A percentile compares a stretch with the other conserved stretches of the same genome.
phyloP scores from a whole-genome alignment of 2,329 filamentous ascomycete species.

The Epichloe coenophiala region DNA sequence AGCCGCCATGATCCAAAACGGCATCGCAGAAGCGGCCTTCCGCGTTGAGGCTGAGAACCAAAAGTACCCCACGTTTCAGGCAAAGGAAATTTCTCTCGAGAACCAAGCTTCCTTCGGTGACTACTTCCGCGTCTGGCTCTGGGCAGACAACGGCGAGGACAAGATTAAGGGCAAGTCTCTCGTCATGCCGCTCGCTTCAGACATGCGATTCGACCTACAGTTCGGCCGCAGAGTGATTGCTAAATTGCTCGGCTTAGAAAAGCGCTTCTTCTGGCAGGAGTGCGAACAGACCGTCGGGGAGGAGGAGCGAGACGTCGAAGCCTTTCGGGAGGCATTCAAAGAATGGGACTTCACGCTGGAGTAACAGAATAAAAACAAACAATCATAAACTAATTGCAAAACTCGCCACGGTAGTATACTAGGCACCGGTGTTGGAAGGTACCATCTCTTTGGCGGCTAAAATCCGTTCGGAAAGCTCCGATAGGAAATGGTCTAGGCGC shows the following conservation, averaged over 20 bases:
- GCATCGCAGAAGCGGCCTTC: slow-evolving; percentile 78
- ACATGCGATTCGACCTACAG: slow-evolving; percentile 74
- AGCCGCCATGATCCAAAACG: slow-evolving; percentile 50
- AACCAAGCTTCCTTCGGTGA: slow-evolving; percentile 39
- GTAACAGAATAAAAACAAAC: slow-evolving; percentile 1
- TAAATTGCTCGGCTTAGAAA: slow-evolving; percentile 70
- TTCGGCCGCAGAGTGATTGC: slow-evolving; percentile 80
- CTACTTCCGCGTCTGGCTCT: slow-evolving; percentile 76
- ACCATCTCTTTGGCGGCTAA: too few species aligned
- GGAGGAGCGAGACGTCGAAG: slow-evolving; percentile 63
- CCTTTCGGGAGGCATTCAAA: slow-evolving; percentile 72
- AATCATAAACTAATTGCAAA: too few species aligned
- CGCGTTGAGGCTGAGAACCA: slow-evolving; percentile 74
- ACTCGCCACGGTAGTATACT: too few species aligned
- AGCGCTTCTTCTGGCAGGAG: slow-evolving; percentile 72
- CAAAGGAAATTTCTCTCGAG: slow-evolving; percentile 34
- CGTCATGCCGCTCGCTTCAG: slow-evolving; percentile 58
- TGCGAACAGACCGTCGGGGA: slow-evolving; percentile 65
- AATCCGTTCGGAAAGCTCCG: not conserved
- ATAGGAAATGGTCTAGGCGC: not conserved
- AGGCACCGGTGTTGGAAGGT: too few species aligned
- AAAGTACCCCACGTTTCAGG: slow-evolving; percentile 37
- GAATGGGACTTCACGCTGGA: slow-evolving; percentile 67
- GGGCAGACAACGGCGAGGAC: slow-evolving; percentile 44
- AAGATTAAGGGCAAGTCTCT: slow-evolving; percentile 49